Base-by-base conservation (phyloP, 495 filamentous ascomycete genomes). In the Penicillium riverlandense region DNA sequence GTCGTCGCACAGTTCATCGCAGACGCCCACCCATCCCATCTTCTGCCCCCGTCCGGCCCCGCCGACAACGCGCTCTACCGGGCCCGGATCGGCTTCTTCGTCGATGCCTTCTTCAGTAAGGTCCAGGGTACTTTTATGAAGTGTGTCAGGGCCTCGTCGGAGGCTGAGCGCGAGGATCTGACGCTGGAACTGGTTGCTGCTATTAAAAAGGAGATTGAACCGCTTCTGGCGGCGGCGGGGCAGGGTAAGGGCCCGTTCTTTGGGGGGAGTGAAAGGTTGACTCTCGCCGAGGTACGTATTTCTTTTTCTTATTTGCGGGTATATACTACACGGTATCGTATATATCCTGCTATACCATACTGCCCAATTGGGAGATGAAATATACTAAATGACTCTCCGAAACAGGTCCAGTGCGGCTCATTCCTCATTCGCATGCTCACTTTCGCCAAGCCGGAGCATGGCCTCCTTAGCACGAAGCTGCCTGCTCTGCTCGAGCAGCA, bases 1-100 rank as follows among this genome's bases (percentile, higher is more conserved):
- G 80, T 94, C 41, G 77, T 95, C n/a, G 59, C 80, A 4, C 80
- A 84, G 50, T 94, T 89, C 74, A 73, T 95, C 42, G 80, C 74
- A 16, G 77, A 82, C 44, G 62, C 65, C 8, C 68, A 74, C 55
- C 77, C 75, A 11, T 72, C 70, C 1, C 74, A 69, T 45, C 62
- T 75, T 35, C 55, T 70, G 0, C 71, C 70, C 2, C 47, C 67
- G 10, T 72, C 66, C 7, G 49, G 45, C 13, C 40, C 58, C 30
- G 33, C 44, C 29, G 54, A 60, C n/a, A 66, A 66, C 16, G 70
- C 79, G 15, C 62, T 85, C 9, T 63, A 69, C 44, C 75, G 89
- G n/a, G 86, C 88, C 4, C 74, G 77, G 27, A 73, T 88, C 43
- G 67, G 68, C 43, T 85, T 90, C 67, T 92, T 96, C 59, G 78